These are phyloP conservation scores for Pneumocystis carinii DNA, from an alignment of 1,139 yeast species.

Conservation along the genomic window DNA sequence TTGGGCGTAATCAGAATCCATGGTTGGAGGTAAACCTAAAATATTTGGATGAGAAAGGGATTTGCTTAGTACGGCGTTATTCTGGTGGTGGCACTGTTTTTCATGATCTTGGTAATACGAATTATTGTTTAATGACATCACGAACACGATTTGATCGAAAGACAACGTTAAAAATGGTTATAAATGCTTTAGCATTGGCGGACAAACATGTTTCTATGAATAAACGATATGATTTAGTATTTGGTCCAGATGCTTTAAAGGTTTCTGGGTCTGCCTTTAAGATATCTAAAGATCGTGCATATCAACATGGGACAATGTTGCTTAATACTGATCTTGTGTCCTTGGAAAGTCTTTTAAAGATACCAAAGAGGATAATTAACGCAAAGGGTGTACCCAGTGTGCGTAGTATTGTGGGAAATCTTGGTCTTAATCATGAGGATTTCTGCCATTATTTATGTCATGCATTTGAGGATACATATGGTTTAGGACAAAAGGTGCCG, in stretches of 20 bases:
- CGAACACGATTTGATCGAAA: slow-evolving; percentile 52
- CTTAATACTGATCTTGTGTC: slow-evolving; percentile 46
- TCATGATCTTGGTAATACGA: slow-evolving; percentile 84
- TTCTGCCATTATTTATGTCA: slow-evolving; percentile 36
- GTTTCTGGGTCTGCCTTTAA: slow-evolving; percentile 88
- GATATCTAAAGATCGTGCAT: slow-evolving; percentile 64
- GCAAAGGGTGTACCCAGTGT: slow-evolving; percentile 62
- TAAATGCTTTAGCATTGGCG: slow-evolving; percentile 34
- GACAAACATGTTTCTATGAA: slow-evolving; percentile 33
- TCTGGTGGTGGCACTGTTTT: slow-evolving; percentile 98
- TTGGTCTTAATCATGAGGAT: slow-evolving; percentile 32
- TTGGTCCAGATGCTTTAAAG: slow-evolving; percentile 33
- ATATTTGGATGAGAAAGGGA: slow-evolving; percentile 34
- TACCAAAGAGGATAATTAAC: slow-evolving; percentile 29
- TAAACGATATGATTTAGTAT: slow-evolving; percentile 62
- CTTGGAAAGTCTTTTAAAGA: slow-evolving; percentile 42
- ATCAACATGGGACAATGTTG: slow-evolving; percentile 96
- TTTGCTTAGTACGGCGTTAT: slow-evolving; percentile 63
- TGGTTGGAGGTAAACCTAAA: slow-evolving; percentile 73
- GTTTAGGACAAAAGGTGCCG: slow-evolving; percentile 12
- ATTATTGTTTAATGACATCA: slow-evolving; percentile 67
- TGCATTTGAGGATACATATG: slow-evolving; percentile 33
- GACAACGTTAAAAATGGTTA: slow-evolving; percentile 42
- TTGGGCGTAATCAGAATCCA: slow-evolving; percentile 95
- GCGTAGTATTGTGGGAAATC: slow-evolving; percentile 56